phyloP scores from a whole-genome alignment of 257 asterid species.

The Rehmannia glutinosa region DNA sequence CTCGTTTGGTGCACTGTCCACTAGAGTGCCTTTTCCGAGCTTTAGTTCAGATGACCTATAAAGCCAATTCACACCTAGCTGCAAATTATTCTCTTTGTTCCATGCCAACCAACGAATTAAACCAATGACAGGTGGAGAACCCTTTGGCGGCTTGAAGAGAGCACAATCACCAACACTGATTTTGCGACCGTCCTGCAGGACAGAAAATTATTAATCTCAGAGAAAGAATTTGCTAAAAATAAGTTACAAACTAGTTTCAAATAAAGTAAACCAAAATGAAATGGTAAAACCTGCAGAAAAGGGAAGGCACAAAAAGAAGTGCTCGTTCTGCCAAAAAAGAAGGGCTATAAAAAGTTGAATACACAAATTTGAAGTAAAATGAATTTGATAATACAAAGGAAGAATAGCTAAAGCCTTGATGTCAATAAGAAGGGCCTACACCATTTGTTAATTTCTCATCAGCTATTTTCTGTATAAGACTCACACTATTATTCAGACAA shows the following conservation, averaged over 20 bases:
- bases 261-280: background rate
- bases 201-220: background rate
- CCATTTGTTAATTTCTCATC: background rate
- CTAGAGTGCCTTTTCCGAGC: slow-evolving; percentile 38
- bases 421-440: background rate
- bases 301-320: background rate
- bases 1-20: slow-evolving; percentile 64
- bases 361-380: background rate
- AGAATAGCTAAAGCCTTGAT: background rate
- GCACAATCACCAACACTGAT: slow-evolving; percentile 53
- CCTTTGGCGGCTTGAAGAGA: slow-evolving; percentile 50
- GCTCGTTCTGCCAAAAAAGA: background rate
- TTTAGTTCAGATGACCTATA: slow-evolving; percentile 53
- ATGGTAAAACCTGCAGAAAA: background rate
- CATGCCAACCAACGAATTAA: slow-evolving; percentile 43
- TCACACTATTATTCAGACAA: background rate
- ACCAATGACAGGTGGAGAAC: slow-evolving; percentile 56
- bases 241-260: background rate
- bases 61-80: slow-evolving; percentile 59
- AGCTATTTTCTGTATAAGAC: background rate
- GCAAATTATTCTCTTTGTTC: slow-evolving; percentile 40
- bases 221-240: background rate
- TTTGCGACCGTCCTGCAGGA: slow-evolving; percentile 54
- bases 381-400: background rate
- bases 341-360: background rate